Evolutionary conservation across 1,284 basidiomycete species (phyloP), one percentile per base, ranked within the genome.

Genomic region (Thecaphora thlaspeos): DNA sequence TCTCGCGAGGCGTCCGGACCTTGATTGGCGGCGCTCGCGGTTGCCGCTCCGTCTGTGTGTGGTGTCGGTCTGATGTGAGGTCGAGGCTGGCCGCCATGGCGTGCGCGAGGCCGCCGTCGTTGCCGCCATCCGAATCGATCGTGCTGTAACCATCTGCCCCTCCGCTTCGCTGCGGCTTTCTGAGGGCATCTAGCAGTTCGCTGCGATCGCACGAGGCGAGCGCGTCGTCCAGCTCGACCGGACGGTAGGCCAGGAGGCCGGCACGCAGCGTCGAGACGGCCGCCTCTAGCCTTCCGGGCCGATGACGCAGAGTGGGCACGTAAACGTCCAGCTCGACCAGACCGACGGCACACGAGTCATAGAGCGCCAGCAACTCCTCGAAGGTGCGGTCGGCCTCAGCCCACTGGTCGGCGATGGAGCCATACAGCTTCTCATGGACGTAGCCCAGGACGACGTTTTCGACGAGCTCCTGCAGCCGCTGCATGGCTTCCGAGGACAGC

Each of bases 371-470:
- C 21, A 65, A 46, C 4, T 52, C 46, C n/a, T 57, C 62, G 14
- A 47, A 30, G 36, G 49, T 50, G 14, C 57, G 47, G 18, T 65
- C 62, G 12, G 49, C 48, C 28, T 56, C 53, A 39, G 51, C 11
- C 15, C 47, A 45, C 36, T 54, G 48, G 26, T 51, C 55, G 36
- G 52, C 49, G 14, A 61, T 61, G 7, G 62, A 60, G 3, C 49
- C 53, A 21, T 65, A 65, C 45, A 65, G 47, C 37, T 65, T 65
- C 18, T 48, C 40, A 19, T 65, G 58, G 8, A 60, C 58, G 34
- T 61, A 55, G 21, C 62, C 62, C 54, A 65, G 51, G 46, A 61
- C 58, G 46, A 61, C 51, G 34, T 56, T 65, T 37, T 65, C 62
- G 41, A 65, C 47, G 1, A 65, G 45, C 1, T 54, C 51, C 41